Evolutionary conservation across 257 asterid genomes (phyloP).

Genomic region (Nicotiana tabacum): DNA sequence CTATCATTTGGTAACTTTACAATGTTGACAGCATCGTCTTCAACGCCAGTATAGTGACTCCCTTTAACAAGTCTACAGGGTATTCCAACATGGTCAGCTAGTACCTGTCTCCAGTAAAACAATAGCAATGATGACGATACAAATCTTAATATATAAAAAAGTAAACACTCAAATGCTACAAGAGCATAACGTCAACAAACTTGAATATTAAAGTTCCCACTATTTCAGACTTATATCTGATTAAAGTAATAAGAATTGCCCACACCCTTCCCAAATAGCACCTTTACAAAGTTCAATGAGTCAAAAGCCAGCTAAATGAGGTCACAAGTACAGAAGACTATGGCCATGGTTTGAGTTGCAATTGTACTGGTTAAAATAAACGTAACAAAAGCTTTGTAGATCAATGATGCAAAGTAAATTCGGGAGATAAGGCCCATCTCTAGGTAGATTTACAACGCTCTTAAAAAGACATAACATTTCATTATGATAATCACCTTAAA

Average conservation of each 20-base stretch:
- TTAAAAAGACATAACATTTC: background rate
- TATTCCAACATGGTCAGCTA: constrained; percentile 88
- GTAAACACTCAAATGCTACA: background rate
- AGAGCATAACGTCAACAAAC: background rate
- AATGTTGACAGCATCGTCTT: constrained; percentile 90
- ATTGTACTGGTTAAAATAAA: background rate
- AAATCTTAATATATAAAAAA: background rate
- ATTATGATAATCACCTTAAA: constrained; percentile 60
- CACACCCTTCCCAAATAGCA: background rate
- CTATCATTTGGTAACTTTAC: constrained; percentile 81
- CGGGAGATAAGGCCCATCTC: background rate
- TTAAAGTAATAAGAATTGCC: background rate
- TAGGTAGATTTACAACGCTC: background rate
- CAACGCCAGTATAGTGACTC: constrained; percentile 87
- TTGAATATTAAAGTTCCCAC: background rate
- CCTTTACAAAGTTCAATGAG: background rate
- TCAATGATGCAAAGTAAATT: background rate
- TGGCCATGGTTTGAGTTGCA: background rate
- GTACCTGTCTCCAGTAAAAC: constrained; percentile 54
- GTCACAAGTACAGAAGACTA: background rate
- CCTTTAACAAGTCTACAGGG: constrained; percentile 95
- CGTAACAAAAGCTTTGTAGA: background rate
- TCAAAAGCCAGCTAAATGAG: background rate
- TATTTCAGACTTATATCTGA: background rate
- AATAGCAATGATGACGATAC: constrained; percentile 5